Conservation (phyloP, 1,284 basidiomycete genomes). For the Cutaneotrichosporon cutaneum region DNA sequence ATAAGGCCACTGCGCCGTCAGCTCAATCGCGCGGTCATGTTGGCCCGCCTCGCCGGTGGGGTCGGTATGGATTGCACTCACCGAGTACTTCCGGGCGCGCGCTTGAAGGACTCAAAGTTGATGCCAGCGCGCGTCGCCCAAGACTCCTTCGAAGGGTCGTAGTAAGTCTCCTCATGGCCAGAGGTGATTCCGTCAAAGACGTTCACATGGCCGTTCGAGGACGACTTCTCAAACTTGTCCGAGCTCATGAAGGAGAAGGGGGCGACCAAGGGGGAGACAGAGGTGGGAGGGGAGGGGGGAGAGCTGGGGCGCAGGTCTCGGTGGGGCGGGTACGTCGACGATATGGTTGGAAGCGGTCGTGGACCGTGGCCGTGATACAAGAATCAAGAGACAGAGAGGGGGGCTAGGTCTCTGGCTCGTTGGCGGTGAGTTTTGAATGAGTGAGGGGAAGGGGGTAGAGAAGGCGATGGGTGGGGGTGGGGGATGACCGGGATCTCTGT, state of each 20-base stretch:
- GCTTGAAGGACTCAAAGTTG: conserved; percentile 53
- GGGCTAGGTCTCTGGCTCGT: not conserved
- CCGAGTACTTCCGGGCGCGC: conserved; percentile 51
- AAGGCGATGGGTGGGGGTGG: not conserved
- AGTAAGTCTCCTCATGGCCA: conserved; percentile 21
- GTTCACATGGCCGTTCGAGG: not conserved
- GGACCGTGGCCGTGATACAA: not conserved
- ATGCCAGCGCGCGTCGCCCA: conserved; percentile 51
- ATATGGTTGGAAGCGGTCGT: not conserved
- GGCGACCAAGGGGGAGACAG: not conserved
- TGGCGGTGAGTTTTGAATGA: not conserved
- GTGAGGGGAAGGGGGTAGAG: not conserved
- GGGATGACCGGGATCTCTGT: not conserved
- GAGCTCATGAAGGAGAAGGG: not conserved
- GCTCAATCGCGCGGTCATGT: not conserved
- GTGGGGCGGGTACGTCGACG: not conserved
- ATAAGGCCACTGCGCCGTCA: conserved; percentile 32
- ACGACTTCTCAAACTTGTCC: not conserved
- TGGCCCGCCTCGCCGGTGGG: too few species aligned
- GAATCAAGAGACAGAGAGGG: not conserved
- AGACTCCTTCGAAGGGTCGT: conserved; percentile 53
- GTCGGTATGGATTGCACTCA: conserved; percentile 18
- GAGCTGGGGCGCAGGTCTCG: not conserved
- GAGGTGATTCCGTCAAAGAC: not conserved
- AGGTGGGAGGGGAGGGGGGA: not conserved